Conservation (phyloP, 768 basidiomycete genomes). For the Mycena rebaudengoi region DNA sequence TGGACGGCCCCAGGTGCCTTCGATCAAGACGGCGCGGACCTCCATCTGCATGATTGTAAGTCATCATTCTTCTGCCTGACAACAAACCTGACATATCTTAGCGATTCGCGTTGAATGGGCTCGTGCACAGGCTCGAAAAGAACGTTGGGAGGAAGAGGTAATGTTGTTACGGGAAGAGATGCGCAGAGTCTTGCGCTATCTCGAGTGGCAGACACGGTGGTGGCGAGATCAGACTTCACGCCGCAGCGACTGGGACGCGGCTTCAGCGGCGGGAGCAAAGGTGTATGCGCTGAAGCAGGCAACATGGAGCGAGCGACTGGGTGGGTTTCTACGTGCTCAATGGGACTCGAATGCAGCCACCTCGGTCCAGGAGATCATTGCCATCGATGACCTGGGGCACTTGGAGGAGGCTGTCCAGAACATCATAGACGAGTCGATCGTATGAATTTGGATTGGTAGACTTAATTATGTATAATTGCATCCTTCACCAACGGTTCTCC, state of each 20-base stretch:
- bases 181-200: conserved; percentile 28
- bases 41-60: not conserved
- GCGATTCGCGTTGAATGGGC: conserved; percentile 9
- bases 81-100: not conserved
- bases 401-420: not conserved
- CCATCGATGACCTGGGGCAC: not conserved
- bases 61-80: not conserved
- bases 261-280: not conserved
- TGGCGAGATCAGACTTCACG: conserved; percentile 19
- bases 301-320: not conserved
- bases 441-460: no score
- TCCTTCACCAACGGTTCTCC: no score
- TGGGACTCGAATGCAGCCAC: not conserved
- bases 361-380: not conserved
- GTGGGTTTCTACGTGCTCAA: not conserved
- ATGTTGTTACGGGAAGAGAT: conserved; percentile 37
- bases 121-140: not conserved
- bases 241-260: not conserved
- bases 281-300: conserved; percentile 8
- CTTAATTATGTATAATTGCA: no score
- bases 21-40: not conserved
- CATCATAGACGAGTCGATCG: no score
- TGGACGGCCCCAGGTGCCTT: conserved; percentile 6
- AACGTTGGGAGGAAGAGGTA: conserved; percentile 28
- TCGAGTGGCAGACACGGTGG: conserved; percentile 29